phyloP scores from a whole-genome alignment of 257 asterid genomes.

The Nicotiana undulata region DNA sequence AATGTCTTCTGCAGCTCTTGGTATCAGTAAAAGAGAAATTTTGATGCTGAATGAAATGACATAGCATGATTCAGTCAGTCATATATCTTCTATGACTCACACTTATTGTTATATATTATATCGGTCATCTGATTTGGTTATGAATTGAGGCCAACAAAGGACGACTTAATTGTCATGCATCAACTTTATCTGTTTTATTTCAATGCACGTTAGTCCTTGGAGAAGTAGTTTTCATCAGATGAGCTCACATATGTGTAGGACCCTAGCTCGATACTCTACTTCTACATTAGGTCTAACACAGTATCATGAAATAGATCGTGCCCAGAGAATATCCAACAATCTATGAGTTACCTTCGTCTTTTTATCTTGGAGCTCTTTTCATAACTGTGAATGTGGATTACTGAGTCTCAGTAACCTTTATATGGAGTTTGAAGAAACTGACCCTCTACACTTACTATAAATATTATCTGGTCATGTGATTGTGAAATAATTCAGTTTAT shows the following conservation, averaged over 20 bases:
- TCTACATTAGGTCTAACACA: no score
- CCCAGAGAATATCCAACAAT: no score
- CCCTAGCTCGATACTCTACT: no score
- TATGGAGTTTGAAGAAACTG: neutral
- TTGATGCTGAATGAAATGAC: neutral
- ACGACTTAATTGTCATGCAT: neutral
- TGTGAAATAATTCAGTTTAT: neutral
- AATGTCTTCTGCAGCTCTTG: neutral
- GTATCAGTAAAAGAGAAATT: neutral
- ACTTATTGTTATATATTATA: no score
- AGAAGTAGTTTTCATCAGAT: no score
- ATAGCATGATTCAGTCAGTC: neutral
- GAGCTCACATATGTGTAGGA: no score
- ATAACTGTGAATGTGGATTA: neutral
- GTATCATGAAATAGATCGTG: no score
- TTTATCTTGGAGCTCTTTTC: neutral
- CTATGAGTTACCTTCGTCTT: no score
- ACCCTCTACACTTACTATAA: neutral
- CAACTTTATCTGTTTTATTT: neutral
- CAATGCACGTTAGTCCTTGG: neutral
- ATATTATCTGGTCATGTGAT: neutral
- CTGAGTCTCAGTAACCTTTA: neutral
- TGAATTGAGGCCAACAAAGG: neutral
- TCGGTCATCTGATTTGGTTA: neutral
- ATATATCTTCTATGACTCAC: neutral